These are phyloP conservation scores for Poa pratensis DNA, from an alignment of 176 grass and related monocot genomes.

Conservation along the genomic window DNA sequence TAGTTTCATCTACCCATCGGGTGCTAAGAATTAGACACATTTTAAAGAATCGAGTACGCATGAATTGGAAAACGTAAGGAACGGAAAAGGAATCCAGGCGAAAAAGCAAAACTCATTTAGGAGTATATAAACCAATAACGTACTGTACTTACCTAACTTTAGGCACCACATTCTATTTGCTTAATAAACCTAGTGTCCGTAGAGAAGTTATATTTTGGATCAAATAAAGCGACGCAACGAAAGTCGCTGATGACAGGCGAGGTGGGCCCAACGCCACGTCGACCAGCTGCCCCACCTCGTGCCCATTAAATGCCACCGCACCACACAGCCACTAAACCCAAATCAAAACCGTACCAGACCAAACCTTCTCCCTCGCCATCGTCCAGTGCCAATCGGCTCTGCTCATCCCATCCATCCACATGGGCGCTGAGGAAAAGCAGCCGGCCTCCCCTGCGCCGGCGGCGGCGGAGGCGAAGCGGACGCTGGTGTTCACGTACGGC, in stretches of 20 bases:
- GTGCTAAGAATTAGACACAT: too few relatives aligned
- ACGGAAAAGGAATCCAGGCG: too few relatives aligned
- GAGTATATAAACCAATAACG: too few relatives aligned
- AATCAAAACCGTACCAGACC: neutral
- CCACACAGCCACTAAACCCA: neutral
- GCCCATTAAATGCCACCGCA: neutral
- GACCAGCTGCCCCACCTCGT: neutral
- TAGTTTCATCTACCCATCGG: too few relatives aligned
- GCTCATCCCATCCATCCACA: neutral
- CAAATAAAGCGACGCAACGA: too few relatives aligned
- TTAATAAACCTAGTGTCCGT: too few relatives aligned
- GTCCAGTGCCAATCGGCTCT: neutral
- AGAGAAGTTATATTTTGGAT: too few relatives aligned
- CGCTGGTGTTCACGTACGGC: constrained; percentile 93
- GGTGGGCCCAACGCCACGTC: neutral
- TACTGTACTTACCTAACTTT: too few relatives aligned
- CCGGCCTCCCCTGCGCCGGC: neutral
- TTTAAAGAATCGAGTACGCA: too few relatives aligned
- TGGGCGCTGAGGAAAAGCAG: constrained; percentile 24
- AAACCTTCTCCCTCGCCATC: neutral
- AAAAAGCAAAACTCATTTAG: too few relatives aligned
- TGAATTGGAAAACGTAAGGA: too few relatives aligned
- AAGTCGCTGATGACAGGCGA: neutral
- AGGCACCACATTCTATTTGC: too few relatives aligned
- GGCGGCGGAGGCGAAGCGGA: neutral